These are phyloP conservation scores for Tolypocladium sp. DNA, from an alignment of 2,329 filamentous ascomycete genomes.

Conservation along the genomic window DNA sequence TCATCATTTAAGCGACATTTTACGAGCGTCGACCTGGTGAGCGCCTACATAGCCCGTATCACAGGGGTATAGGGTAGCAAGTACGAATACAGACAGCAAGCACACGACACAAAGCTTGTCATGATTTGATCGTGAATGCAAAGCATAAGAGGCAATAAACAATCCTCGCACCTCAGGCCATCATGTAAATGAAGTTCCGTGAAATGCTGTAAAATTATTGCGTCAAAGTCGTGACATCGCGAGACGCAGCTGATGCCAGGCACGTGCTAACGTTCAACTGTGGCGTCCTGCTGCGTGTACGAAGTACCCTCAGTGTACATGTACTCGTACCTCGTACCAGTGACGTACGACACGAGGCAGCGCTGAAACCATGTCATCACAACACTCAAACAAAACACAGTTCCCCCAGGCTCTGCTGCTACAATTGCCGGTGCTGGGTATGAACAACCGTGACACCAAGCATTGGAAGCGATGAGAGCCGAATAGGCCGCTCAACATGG, in stretches of 20 bases:
- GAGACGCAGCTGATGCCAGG: not conserved
- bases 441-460: not conserved
- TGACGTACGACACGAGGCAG: not conserved
- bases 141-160: too few relatives aligned
- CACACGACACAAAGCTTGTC: too few relatives aligned
- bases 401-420: not conserved
- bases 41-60: conserved; percentile 17
- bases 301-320: not conserved
- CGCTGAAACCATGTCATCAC: not conserved
- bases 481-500: conserved; percentile 30
- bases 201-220: not conserved
- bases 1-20: too few relatives aligned
- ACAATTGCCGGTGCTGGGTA: not conserved
- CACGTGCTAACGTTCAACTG: not conserved
- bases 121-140: too few relatives aligned
- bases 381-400: not conserved
- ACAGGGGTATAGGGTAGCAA: not conserved
- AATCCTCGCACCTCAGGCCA: not conserved
- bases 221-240: not conserved
- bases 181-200: not conserved
- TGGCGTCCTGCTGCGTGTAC: not conserved
- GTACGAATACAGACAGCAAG: not conserved
- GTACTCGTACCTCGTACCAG: not conserved
- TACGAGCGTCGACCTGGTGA: conserved; percentile 26
- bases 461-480: conserved; percentile 10